Conservation (phyloP, 139 green algal genomes). For the Micromonas commoda region DNA sequence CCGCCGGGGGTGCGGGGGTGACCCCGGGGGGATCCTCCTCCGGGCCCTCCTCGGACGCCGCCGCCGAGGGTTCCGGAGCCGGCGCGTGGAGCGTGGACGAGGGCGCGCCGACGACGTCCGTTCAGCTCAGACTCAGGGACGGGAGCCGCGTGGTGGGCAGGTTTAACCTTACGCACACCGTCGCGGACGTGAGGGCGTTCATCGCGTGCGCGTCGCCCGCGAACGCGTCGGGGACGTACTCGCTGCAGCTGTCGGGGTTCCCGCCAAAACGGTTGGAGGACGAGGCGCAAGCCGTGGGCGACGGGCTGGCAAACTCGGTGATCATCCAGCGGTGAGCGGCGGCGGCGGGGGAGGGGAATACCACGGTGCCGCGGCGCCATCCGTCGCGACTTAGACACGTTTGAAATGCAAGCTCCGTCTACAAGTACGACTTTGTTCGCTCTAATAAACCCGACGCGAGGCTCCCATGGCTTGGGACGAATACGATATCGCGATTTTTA, state of each 20-base stretch:
- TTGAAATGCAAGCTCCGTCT: too few species aligned
- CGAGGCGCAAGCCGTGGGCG: constrained; percentile 36
- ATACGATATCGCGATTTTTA: too few species aligned
- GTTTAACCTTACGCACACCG: constrained; percentile 53
- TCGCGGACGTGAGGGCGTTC: constrained; percentile 49
- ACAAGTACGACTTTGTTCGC: too few species aligned
- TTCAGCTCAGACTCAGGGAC: constrained; percentile 49
- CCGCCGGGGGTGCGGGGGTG: neutral
- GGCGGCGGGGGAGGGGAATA: too few species aligned
- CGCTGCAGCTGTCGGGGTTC: constrained; percentile 34
- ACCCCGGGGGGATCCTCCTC: neutral
- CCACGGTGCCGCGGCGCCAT: too few species aligned
- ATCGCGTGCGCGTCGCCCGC: constrained; percentile 33
- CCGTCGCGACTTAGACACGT: too few species aligned
- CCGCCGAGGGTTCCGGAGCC: neutral
- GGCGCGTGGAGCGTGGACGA: constrained; percentile 41
- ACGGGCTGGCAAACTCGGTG: constrained; percentile 40
- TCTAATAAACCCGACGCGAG: too few species aligned
- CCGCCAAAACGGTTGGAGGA: constrained; percentile 43
- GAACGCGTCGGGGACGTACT: neutral
- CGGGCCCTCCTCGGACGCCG: too few species aligned
- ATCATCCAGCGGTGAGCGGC: constrained; percentile 39
- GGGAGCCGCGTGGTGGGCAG: constrained; percentile 46
- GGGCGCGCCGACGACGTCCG: constrained; percentile 39
- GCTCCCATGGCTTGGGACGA: too few species aligned